Conservation (phyloP, 768 basidiomycete species). For the Calvatia gigantea region DNA sequence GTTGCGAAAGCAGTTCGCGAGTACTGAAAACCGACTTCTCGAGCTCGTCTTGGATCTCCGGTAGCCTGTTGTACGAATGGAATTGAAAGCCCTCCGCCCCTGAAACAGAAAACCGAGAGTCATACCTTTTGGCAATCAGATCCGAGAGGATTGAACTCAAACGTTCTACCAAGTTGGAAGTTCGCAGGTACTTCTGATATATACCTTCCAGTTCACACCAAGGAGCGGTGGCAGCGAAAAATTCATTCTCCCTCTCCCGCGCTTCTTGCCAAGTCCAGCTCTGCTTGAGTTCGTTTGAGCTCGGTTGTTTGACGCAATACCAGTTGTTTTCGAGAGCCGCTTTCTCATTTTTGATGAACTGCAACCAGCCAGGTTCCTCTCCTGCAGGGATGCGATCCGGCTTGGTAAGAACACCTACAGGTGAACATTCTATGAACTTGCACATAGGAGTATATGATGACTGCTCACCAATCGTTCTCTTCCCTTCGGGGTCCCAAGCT, state of each 20-base stretch:
- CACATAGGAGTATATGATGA: too few relatives aligned
- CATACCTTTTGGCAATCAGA: constrained; percentile 58
- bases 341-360: constrained; percentile 50
- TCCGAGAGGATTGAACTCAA: constrained; percentile 62
- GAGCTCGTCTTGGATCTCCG: constrained; percentile 59
- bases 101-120: constrained; percentile 1
- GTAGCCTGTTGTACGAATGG: constrained; percentile 47
- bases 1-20: constrained; percentile 22
- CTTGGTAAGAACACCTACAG: constrained; percentile 72
- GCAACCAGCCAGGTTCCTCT: constrained; percentile 54
- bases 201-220: constrained; percentile 53
- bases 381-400: constrained; percentile 62
- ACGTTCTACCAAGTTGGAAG: constrained; percentile 50
- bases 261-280: constrained; percentile 65
- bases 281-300: constrained; percentile 43
- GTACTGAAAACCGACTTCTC: constrained; percentile 39
- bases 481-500: constrained; percentile 54
- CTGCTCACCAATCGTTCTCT: constrained; percentile 62
- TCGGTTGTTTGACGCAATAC: constrained; percentile 57
- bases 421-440: not conserved
- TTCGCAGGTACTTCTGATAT: constrained; percentile 54
- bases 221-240: constrained; percentile 47
- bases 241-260: constrained; percentile 51
- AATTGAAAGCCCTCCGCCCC: constrained; percentile 39
- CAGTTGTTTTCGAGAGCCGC: constrained; percentile 52